Base-by-base conservation (phyloP, 768 basidiomycete species). In the Tephrocybe sp. region DNA sequence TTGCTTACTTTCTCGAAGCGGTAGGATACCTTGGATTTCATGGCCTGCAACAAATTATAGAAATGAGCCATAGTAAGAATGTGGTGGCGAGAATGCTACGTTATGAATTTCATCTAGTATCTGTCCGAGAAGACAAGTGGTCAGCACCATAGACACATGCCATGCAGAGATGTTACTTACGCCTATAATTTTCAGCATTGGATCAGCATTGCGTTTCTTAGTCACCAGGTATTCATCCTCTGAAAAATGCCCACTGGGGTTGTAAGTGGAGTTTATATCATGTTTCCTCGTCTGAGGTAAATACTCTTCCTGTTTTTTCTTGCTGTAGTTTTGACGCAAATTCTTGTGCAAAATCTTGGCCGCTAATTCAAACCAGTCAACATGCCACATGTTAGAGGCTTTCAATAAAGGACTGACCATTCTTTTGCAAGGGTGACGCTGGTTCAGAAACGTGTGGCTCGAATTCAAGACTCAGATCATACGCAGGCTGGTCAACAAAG, bases 41-140 rank as follows among this genome's bases (percentile, higher is more conserved):
- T 62, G 30, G 72, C 78, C 81, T 85, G 44, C 20, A 52, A 32
- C 19, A 6, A 39, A 12, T n/a, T n/a, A 43, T 40, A 30, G 32
- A 11, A 41, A 46, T 39, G 30, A 47, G 5, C 23, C 26, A 19
- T 11, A 35, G 33, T 45, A 46, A 33, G 23, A 23, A 39, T 33
- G 1, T 23, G 36, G 11, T 33, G 9, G 33, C 40, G 12, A 38
- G 6, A 1, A 20, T 41, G 58, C 36, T 60, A 73, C 82, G 60
- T 76, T 60, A 44, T 78, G 73, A 13, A 85, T 76, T 54, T 80
- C 71, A 26, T 71, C 64, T 46, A 85, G 65, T 46, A 79, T 67
- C 82, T 84, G 41, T 33, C 34, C 33, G 19, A 32, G 26, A 45
- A 32, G 14, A 48, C 32, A 45, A 41, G 30, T 49, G 30, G 35